Percentiles rank a stretch among this genome's conserved stretches.
phyloP scores from a whole-genome alignment of 2,329 filamentous ascomycete species.

The Hymenoscyphus salicellus region DNA sequence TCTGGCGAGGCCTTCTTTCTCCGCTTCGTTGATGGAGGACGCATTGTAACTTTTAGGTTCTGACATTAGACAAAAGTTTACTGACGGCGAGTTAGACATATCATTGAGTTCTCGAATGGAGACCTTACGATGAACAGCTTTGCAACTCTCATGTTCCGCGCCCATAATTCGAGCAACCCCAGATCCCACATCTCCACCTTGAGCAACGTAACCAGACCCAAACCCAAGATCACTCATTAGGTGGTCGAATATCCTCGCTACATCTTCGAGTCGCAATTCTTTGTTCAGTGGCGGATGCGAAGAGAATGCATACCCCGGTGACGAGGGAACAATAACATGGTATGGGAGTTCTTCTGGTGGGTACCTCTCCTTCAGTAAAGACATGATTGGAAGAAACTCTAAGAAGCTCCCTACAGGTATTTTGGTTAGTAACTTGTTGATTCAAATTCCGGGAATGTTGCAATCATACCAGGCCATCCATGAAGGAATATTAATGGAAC shows the following conservation, averaged over 20 bases:
- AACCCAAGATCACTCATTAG: slow-evolving; percentile 16
- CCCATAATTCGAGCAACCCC: slow-evolving; percentile 17
- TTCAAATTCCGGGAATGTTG: neutral
- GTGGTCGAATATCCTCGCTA: slow-evolving; percentile 20
- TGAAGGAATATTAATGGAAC: neutral
- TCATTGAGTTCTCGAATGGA: neutral
- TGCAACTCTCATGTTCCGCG: slow-evolving; percentile 15
- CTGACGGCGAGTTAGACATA: neutral
- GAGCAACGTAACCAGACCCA: slow-evolving; percentile 17
- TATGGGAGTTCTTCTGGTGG: slow-evolving; percentile 39
- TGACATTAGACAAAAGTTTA: neutral
- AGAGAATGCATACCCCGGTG: slow-evolving; percentile 26
- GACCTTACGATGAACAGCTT: slow-evolving; percentile 9
- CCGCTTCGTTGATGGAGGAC: neutral
- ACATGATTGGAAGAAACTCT: slow-evolving; percentile 54
- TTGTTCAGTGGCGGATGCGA: slow-evolving; percentile 27
- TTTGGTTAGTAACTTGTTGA: neutral
- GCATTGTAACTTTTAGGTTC: neutral
- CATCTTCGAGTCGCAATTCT: slow-evolving; percentile 34
- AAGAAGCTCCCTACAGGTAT: slow-evolving; percentile 37
- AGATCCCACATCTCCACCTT: slow-evolving; percentile 40
- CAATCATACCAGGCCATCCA: neutral
- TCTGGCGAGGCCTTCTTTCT: slow-evolving; percentile 48
- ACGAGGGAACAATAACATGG: slow-evolving; percentile 25
- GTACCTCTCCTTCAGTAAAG: slow-evolving; percentile 47